Conservation (phyloP, 2,329 filamentous ascomycete species). For the Davidsoniella eucalypti region DNA sequence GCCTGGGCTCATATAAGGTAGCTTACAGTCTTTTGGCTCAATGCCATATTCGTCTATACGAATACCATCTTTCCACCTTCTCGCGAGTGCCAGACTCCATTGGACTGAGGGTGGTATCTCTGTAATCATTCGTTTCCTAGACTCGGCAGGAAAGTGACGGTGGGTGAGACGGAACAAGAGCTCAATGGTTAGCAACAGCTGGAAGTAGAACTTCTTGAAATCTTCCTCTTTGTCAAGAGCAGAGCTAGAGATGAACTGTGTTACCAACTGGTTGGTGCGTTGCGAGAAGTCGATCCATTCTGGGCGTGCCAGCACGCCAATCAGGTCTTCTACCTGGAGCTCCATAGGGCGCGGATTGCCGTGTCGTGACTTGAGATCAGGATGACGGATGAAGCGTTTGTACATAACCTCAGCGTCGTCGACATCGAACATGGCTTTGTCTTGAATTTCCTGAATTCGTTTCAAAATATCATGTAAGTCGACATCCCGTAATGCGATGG, state of each 20-base stretch:
- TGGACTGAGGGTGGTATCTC: conserved; percentile 54
- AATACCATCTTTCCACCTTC: conserved; percentile 56
- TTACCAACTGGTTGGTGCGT: conserved; percentile 54
- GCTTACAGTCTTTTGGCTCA: conserved; percentile 11
- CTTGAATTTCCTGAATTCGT: conserved; percentile 43
- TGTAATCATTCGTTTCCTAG: conserved; percentile 45
- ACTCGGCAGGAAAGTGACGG: conserved; percentile 40
- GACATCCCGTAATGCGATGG: conserved; percentile 42
- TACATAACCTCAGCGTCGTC: conserved; percentile 43
- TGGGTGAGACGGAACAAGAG: conserved; percentile 54
- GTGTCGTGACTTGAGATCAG: conserved; percentile 34
- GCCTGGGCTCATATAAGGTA: neutral
- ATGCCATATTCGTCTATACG: conserved; percentile 44
- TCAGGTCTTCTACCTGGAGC: conserved; percentile 55
- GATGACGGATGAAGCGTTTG: conserved; percentile 48
- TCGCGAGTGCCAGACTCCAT: conserved; percentile 57
- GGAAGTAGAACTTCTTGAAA: conserved; percentile 56
- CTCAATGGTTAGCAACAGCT: conserved; percentile 58
- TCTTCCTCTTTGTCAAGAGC: conserved; percentile 36
- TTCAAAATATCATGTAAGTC: conserved; percentile 40
- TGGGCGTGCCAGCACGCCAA: conserved; percentile 49
- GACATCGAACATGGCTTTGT: conserved; percentile 26
- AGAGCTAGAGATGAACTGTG: conserved; percentile 52
- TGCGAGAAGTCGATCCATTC: conserved; percentile 60
- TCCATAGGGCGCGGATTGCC: conserved; percentile 39